Conservation (phyloP, 352 stramenopile genomes). For the Phytopythium cucurbitacearum region DNA sequence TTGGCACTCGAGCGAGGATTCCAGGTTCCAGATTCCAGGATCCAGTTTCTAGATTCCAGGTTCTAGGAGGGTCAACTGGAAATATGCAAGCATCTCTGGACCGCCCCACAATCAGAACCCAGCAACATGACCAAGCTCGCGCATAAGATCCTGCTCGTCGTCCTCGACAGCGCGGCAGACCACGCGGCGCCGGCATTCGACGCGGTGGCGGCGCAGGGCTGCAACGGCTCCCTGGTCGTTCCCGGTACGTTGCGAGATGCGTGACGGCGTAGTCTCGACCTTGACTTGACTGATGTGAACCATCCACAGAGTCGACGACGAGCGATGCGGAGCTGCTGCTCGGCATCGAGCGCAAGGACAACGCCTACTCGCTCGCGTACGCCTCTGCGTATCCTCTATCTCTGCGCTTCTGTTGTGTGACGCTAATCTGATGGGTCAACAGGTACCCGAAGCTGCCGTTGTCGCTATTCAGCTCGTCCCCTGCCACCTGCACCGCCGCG, state of each 20-base stretch:
- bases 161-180: conserved; percentile 29
- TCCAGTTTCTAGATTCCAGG: too few relatives aligned
- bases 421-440: not conserved
- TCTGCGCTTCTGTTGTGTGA: not conserved
- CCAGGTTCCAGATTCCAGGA: too few relatives aligned
- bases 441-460: conserved; percentile 65
- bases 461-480: conserved; percentile 49
- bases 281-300: not conserved
- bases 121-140: conserved; percentile 32
- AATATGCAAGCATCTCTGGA: not conserved
- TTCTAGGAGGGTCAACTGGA: not conserved
- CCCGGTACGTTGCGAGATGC: conserved; percentile 14
- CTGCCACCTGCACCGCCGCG: conserved; percentile 20
- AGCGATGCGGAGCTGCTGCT: conserved; percentile 30
- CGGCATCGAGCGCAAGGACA: conserved; percentile 20
- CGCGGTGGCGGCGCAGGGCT: conserved; percentile 40
- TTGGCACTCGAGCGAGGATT: too few relatives aligned
- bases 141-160: conserved; percentile 51
- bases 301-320: conserved; percentile 6
- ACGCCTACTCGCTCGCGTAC: conserved; percentile 19
- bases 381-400: conserved; percentile 9
- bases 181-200: conserved; percentile 41
- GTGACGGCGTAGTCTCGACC: not conserved
- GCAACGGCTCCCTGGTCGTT: conserved; percentile 48
- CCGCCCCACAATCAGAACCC: not conserved